phyloP scores from a whole-genome alignment of 1,284 basidiomycete species.

The Prillingera fragicola region DNA sequence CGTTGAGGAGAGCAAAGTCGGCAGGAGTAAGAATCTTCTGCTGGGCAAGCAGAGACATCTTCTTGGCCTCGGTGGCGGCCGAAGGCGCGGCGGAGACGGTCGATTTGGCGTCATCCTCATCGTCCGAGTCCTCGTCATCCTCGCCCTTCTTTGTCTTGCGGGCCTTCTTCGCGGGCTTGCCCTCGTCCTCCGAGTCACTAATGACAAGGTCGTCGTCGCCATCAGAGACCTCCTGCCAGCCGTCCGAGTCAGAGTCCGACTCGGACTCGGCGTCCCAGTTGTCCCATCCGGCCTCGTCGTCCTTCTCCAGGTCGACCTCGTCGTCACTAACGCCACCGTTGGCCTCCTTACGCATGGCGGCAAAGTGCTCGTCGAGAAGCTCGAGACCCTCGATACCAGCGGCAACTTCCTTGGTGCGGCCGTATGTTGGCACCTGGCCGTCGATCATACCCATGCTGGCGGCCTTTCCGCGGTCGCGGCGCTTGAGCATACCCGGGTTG shows the following conservation, averaged over 20 bases:
- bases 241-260: slow-evolving; percentile 60
- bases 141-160: slow-evolving; percentile 38
- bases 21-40: slow-evolving; percentile 88
- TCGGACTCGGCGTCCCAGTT: slow-evolving; percentile 84
- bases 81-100: slow-evolving; percentile 39
- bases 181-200: slow-evolving; percentile 80
- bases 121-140: slow-evolving; percentile 32
- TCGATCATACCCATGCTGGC: slow-evolving; percentile 67
- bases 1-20: slow-evolving; percentile 89
- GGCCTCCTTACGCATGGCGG: slow-evolving; percentile 63
- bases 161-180: slow-evolving; percentile 33
- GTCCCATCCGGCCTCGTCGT: slow-evolving; percentile 72
- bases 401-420: slow-evolving; percentile 63
- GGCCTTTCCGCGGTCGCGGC: slow-evolving; percentile 82
- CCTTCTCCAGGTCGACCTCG: slow-evolving; percentile 49
- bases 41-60: slow-evolving; percentile 46
- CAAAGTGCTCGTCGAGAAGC: slow-evolving; percentile 83
- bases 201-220: slow-evolving; percentile 65
- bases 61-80: slow-evolving; percentile 41
- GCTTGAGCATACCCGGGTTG: slow-evolving; percentile 87
- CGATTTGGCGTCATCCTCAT: slow-evolving; percentile 38
- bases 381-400: slow-evolving; percentile 85
- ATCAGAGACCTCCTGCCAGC: slow-evolving; percentile 84
- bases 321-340: slow-evolving; percentile 51
- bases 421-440: slow-evolving; percentile 68